A percentile compares a stretch with the other conserved stretches of the same genome.
phyloP scores from a whole-genome alignment of 2,329 filamentous ascomycete genomes.

The Lojkania enalia region DNA sequence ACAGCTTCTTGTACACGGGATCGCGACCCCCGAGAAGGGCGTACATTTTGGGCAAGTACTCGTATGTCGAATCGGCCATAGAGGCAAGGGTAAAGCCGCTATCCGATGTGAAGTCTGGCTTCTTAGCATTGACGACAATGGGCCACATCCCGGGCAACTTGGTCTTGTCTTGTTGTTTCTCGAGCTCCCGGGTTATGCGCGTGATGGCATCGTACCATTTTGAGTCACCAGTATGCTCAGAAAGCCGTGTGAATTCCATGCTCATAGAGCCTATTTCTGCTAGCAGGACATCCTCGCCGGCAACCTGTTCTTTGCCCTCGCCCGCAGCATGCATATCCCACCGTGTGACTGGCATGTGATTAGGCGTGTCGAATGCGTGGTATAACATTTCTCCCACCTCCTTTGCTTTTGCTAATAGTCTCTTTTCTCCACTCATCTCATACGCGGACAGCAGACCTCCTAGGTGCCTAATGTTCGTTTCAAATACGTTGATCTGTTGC shows the following conservation, averaged over 20 bases:
- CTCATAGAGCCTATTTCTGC: constrained; percentile 53
- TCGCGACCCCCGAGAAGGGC: constrained; percentile 52
- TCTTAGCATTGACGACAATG: constrained; percentile 47
- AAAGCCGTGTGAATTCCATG: constrained; percentile 54
- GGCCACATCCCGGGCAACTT: constrained; percentile 55
- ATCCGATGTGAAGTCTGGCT: constrained; percentile 47
- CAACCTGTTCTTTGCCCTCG: constrained; percentile 43
- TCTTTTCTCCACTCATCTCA: constrained; percentile 76
- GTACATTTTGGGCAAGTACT: constrained; percentile 52
- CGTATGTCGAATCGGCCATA: constrained; percentile 44
- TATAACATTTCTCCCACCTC: constrained; percentile 81
- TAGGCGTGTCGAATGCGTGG: constrained; percentile 86
- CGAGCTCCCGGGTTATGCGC: constrained; percentile 48
- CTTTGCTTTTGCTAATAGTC: constrained; percentile 75
- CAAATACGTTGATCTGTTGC: constrained; percentile 52
- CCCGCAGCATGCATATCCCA: constrained; percentile 49
- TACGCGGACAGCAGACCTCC: constrained; percentile 85
- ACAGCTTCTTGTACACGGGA: constrained; percentile 56
- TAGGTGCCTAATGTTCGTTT: constrained; percentile 73
- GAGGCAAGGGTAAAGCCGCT: constrained; percentile 40
- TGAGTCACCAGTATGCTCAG: constrained; percentile 49
- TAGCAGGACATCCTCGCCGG: constrained; percentile 47
- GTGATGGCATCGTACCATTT: constrained; percentile 53
- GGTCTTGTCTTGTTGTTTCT: constrained; percentile 48
- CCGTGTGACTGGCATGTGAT: constrained; percentile 74